Evolutionary conservation across 306 rosid genomes (phyloP).

Genomic region (Albizia julibrissin): DNA sequence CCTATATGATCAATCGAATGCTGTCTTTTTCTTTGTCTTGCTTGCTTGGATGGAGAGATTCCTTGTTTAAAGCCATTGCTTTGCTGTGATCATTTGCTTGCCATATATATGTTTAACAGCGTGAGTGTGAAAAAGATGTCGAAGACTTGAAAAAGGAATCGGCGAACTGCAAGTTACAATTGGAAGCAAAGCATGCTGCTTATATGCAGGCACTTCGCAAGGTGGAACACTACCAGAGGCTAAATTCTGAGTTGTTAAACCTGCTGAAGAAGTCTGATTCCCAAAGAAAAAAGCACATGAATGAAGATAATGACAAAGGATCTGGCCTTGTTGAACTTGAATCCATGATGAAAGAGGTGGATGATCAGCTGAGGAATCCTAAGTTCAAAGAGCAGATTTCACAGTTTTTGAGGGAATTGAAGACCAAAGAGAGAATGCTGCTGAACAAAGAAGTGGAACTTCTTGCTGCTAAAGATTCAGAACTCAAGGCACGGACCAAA

Average conservation of each 20-base stretch:
- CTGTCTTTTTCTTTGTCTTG: neutral
- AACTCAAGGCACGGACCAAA: slow-evolving; percentile 43
- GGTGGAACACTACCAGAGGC: slow-evolving; percentile 44
- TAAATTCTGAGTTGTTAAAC: slow-evolving; percentile 41
- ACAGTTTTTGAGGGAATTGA: slow-evolving; percentile 45
- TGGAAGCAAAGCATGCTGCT: slow-evolving; percentile 61
- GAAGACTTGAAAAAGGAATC: slow-evolving; percentile 46
- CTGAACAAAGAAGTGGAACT: slow-evolving; percentile 63
- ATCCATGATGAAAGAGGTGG: slow-evolving; percentile 43
- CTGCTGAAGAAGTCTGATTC: slow-evolving; percentile 41
- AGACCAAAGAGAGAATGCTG: slow-evolving; percentile 50
- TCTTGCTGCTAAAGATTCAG: slow-evolving; percentile 48
- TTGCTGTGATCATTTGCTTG: neutral
- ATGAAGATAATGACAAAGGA: slow-evolving; percentile 35
- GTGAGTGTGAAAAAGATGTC: slow-evolving; percentile 46
- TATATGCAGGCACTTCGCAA: slow-evolving; percentile 52
- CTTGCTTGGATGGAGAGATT: neutral
- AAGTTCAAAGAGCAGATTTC: slow-evolving; percentile 48
- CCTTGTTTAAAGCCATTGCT: neutral
- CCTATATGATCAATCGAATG: neutral
- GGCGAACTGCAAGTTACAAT: slow-evolving; percentile 51
- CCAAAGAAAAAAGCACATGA: slow-evolving; percentile 41
- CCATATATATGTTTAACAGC: neutral
- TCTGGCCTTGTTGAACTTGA: slow-evolving; percentile 36
- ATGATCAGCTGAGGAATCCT: slow-evolving; percentile 33